Conservation (phyloP, 163 green algal species). For the Chlamydomonas reinhardtii region DNA sequence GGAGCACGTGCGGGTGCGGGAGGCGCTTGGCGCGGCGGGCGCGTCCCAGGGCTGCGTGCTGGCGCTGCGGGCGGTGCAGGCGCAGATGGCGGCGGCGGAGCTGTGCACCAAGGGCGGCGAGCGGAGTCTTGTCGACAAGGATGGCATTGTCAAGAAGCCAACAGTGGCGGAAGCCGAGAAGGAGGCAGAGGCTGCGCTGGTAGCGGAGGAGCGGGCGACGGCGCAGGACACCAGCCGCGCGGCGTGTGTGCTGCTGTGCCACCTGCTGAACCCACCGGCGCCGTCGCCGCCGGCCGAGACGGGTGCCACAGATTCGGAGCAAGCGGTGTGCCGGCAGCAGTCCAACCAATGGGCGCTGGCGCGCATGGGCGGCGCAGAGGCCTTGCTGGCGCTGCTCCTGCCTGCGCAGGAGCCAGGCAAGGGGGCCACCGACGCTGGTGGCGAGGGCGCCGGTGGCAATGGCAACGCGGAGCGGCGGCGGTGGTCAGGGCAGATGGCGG, state of each 20-base stretch:
- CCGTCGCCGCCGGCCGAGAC: neutral
- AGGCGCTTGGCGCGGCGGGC: too few species aligned
- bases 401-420: neutral
- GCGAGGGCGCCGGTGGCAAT: neutral
- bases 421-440: neutral
- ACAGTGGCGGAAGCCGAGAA: too few species aligned
- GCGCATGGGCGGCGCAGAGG: conserved; percentile 23
- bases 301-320: neutral
- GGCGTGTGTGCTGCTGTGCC: neutral
- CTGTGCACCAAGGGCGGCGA: too few species aligned
- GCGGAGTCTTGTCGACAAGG: too few species aligned
- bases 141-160: too few species aligned
- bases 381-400: conserved; percentile 6
- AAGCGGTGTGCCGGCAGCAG: neutral
- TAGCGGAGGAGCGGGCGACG: neutral
- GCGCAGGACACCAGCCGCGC: neutral
- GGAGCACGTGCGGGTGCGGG: too few species aligned
- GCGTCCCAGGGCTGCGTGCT: too few species aligned
- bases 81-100: too few species aligned
- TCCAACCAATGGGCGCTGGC: conserved; percentile 36
- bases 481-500: neutral
- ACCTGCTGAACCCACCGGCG: neutral
- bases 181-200: neutral
- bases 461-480: neutral
- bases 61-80: too few species aligned